Evolutionary conservation across 1,139 yeast species (phyloP).

Genomic region (Spathaspora sp.): DNA sequence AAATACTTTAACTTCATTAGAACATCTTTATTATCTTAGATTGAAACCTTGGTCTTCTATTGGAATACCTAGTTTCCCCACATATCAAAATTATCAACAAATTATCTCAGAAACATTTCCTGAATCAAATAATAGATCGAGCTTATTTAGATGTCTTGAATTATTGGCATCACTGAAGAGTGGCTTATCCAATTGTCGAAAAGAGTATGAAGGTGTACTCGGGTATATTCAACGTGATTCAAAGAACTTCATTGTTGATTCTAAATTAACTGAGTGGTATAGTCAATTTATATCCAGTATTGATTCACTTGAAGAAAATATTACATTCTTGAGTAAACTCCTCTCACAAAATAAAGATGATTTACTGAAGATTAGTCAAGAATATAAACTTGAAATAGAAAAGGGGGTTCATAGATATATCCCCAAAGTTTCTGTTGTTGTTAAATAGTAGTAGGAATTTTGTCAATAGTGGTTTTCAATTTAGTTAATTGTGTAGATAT

Average conservation of each 20-base stretch:
- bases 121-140: constrained; percentile 9
- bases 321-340: constrained; percentile 23
- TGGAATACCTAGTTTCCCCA: constrained; percentile 72
- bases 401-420: constrained; percentile 41
- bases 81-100: constrained; percentile 34
- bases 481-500: constrained; percentile 9
- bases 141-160: constrained; percentile 13
- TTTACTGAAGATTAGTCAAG: constrained; percentile 13
- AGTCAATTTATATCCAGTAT: constrained; percentile 7
- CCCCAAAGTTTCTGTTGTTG: constrained; percentile 29
- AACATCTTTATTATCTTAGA: constrained; percentile 61
- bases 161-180: constrained; percentile 12
- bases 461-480: constrained; percentile 7
- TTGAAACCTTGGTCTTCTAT: constrained; percentile 83
- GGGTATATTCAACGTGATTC: constrained; percentile 14
- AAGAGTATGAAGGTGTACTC: constrained; percentile 9
- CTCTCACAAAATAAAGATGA: constrained; percentile 23
- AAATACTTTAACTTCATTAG: constrained; percentile 41
- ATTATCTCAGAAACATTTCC: constrained; percentile 8
- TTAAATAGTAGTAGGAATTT: constrained; percentile 4
- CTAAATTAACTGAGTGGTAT: constrained; percentile 13
- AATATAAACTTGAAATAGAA: constrained; percentile 16
- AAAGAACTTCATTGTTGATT: constrained; percentile 21
- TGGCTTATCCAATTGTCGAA: constrained; percentile 18
- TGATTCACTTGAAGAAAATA: constrained; percentile 7